Base-by-base conservation (phyloP, 1,284 basidiomycete species). In the Microbotryomycetes sp. region DNA sequence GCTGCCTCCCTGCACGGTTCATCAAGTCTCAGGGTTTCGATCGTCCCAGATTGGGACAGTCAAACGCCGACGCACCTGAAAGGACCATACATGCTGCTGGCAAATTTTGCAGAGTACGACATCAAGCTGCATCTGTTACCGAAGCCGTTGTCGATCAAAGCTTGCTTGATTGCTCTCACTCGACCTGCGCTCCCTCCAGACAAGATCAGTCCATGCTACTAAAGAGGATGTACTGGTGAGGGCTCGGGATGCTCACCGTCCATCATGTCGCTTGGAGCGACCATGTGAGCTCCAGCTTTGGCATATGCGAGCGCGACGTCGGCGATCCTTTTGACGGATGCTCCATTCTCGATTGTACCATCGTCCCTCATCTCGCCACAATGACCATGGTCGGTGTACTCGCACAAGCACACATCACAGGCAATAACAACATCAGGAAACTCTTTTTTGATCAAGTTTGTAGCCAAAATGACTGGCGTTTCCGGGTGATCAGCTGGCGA, bases 231-330 rank as follows among this genome's bases (percentile, higher is more conserved):
- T 14, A 46, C 42, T 46, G 14, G 42, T 46, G 14, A 46, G 42
- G 14, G 42, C 14, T n/a, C 42, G 14, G 42, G n/a, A 14, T 46
- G 42, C 47, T 14, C 81, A 0, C 93, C 94, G 74, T 99, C 96
- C 93, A 98, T 98, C 96, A 99, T 99, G 77, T 98, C 96, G 74
- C 91, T 96, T 2, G 96, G 96, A 1, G 96, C 96, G 62, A 99
- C 94, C 73, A 92, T 94, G 77, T 98, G 91, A 0, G 92, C 96
- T 14, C 96, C 96, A 0, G 94, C 96, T 65, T 82, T 81, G 2
- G 94, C 94, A 71, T 99, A 99, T 70, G 83, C 86, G 53, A 97
- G 80, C 0, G 96, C 92, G 23, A 99, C 93, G 72, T 96, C 81
- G 0, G 91, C 91, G 60, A 98, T 87, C 59, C 94, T 86, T 30